Base-by-base conservation (phyloP, 208 protist genomes). In the Naegleria lovaniensis region DNA sequence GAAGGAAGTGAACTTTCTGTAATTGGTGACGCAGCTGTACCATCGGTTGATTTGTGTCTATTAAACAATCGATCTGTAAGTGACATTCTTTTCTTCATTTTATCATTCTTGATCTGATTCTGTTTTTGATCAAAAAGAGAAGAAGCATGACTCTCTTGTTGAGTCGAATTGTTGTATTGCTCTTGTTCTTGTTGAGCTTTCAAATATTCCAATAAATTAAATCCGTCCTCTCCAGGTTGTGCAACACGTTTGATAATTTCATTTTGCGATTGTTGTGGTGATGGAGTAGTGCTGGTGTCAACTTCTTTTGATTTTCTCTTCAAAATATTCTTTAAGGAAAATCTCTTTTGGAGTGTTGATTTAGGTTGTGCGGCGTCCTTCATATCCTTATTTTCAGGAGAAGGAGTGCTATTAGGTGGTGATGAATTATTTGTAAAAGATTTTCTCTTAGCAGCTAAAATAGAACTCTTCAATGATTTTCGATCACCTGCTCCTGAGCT, bases 371-470 rank as follows among this genome's bases (percentile, higher is more conserved):
- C 5, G n/a, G n/a, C n/a, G n/a, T 48, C 43, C 43, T 48, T 48
- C 43, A 48, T 48, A 7, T 48, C 43, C 43, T 48, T 48, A 7
- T 48, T 48, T 48, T 48, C 43, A 36, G 67, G 67, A 36, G 67
- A 36, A 79, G 29, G 19, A 79, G 67, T 13, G n/a, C 25, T 22
- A 67, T 15, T 29, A 67, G 55, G 55, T 19, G 55, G 19, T 67
- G 55, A 67, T 15, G 55, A 67, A 79, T n/a, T 36, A 13, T 36
- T 79, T 36, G 29, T 29, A 36, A 29, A 11, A 29, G 67, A 79
- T 79, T 79, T 79, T 79, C 67, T 79, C n/a, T 79, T 79, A 79
- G 67, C 67, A 36, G 67, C 67, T 13, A 79, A 13, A 33, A 79
- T 79, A 36, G 67, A 79, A 33, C 29, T 79, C 13, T 29, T 16